These are phyloP conservation scores for Solanum infundibuliforme DNA, from an alignment of 257 asterid genomes.

Conservation along the genomic window DNA sequence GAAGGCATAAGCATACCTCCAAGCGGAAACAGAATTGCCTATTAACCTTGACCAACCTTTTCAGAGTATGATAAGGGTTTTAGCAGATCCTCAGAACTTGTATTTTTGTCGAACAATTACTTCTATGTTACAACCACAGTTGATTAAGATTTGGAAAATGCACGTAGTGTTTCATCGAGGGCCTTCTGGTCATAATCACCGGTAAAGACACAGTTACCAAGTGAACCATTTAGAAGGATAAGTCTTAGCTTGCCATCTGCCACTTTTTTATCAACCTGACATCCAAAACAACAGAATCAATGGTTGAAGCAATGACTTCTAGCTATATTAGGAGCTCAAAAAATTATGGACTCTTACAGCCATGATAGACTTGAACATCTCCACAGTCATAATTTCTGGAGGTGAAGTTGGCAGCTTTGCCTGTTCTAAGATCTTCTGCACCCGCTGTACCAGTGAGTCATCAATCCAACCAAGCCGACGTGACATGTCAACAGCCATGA, in stretches of 20 bases:
- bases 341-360: conserved; percentile 50
- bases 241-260: conserved; percentile 88
- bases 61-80: neutral
- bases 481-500: conserved; percentile 97
- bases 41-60: neutral
- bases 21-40: neutral
- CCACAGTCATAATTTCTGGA: conserved; percentile 70
- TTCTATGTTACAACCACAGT: neutral
- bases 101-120: neutral
- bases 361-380: conserved; percentile 90
- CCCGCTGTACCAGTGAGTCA: conserved; percentile 67
- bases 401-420: conserved; percentile 85
- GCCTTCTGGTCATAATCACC: conserved; percentile 75
- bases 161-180: conserved; percentile 60
- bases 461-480: conserved; percentile 93
- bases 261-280: conserved; percentile 93
- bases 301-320: neutral
- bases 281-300: conserved; percentile 1
- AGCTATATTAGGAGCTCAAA: neutral
- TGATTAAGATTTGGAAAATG: conserved; percentile 55
- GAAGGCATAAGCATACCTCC: neutral
- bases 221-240: conserved; percentile 87
- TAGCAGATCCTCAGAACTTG: neutral
- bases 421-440: conserved; percentile 42
- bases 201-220: conserved; percentile 83